Evolutionary conservation across 2,329 filamentous ascomycete genomes (phyloP).

Genomic region (Cladophialophora carrionii): DNA sequence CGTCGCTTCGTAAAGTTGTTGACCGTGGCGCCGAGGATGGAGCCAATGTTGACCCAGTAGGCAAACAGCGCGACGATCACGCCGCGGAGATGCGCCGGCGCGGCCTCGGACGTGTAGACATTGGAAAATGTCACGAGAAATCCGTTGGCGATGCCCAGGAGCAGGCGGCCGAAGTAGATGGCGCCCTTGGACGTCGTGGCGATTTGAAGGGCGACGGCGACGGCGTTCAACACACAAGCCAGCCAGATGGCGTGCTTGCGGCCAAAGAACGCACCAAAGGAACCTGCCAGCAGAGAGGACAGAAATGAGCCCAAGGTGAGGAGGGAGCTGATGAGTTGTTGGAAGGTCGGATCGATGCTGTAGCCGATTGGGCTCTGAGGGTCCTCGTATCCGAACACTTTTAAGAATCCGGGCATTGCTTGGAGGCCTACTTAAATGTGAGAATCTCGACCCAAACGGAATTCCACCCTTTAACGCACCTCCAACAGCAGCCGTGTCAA

Average conservation of each 20-base stretch:
- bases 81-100: constrained; percentile 55
- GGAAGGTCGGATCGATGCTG: constrained; percentile 45
- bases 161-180: constrained; percentile 58
- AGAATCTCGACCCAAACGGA: not conserved
- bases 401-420: constrained; percentile 29
- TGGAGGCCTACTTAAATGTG: constrained; percentile 6
- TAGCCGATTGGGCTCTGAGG: constrained; percentile 40
- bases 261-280: constrained; percentile 42
- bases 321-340: constrained; percentile 52
- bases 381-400: constrained; percentile 39
- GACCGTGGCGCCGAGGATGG: constrained; percentile 33
- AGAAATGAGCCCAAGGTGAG: constrained; percentile 53
- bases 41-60: constrained; percentile 37
- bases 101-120: constrained; percentile 55
- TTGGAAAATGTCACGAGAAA: constrained; percentile 54
- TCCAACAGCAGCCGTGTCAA: constrained; percentile 52
- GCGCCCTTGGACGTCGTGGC: constrained; percentile 56
- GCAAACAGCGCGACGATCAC: constrained; percentile 54
- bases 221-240: constrained; percentile 54
- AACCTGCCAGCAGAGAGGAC: constrained; percentile 42
- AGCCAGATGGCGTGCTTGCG: constrained; percentile 51
- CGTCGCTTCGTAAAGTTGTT: constrained; percentile 40
- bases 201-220: constrained; percentile 63
- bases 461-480: not conserved
- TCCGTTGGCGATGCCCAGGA: constrained; percentile 57